Base-by-base conservation (phyloP, 2,329 filamentous ascomycete genomes). In the Dactylellina parvicollis region DNA sequence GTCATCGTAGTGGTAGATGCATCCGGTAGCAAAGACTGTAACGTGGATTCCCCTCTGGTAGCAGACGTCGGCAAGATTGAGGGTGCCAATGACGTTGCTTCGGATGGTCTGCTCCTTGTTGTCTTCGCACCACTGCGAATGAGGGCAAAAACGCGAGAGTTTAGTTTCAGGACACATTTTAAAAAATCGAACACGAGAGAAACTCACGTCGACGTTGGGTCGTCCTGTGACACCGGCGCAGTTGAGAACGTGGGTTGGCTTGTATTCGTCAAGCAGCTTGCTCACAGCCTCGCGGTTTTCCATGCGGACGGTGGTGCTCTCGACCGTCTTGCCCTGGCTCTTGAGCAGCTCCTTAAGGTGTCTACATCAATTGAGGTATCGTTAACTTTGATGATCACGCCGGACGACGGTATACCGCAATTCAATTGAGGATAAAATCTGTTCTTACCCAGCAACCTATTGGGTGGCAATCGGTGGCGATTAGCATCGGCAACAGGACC, bases 21-120 rank as follows among this genome's bases (percentile, higher is more conserved):
- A 90, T 24, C 88, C 88, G 3, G 88, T 90, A 69, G 87, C 87
- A 77, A 89, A 88, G 70, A 89, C 86, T 74, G 87, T 90, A 78
- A 84, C 83, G 79, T 90, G 88, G 60, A 90, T 83, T 75, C 83
- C 84, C 66, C 83, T 83, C 75, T 85, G 81, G 77, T 82, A 86
- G 80, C 88, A 90, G 79, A 82, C 83, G 78, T 90, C 87, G 32
- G 87, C 83, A 77, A 90, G 80, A 79, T 88, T 89, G 75, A 89
- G 78, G 34, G 87, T 86, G 60, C 88, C 88, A 49, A 89, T 85
- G 62, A 87, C 87, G 78, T 90, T 90, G 79, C 86, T 88, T 70
- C 87, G 84, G 78, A 90, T 85, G 4, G 88, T 90, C 62, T 86
- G 85, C 80, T 88, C 85, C 81, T 86, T 88, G 82, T 90, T 85